Base-by-base conservation (phyloP, 1,284 basidiomycete genomes). In the Apiotrichum porosum region DNA sequence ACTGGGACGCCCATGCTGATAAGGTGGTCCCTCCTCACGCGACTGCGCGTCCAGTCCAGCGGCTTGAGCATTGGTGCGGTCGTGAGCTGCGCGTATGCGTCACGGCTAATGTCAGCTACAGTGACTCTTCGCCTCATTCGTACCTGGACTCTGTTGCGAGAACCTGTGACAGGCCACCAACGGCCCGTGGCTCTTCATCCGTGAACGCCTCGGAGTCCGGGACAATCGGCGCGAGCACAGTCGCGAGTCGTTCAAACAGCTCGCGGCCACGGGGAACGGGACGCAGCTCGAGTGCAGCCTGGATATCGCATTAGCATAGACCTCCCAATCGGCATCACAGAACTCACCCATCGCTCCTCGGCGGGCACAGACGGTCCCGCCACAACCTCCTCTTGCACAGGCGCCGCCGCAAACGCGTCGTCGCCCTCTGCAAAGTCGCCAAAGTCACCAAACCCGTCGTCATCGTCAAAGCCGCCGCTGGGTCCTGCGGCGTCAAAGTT, bases 1-100 rank as follows among this genome's bases (percentile, higher is more conserved):
- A 95, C 86, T 4, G 91, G 91, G 40, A 95, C 84, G 30, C 92
- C 91, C 32, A 95, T 81, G 13, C 87, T 76, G 54, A 93, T 90
- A 35, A 95, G 78, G 61, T 94, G 88, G 63, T 91, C 87, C 41
- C 89, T 77, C 47, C 91, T 81, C 61, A 88, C 88, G 37, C 86
- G 81, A 42, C 89, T 92, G 35, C 89, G 82, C 47, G 83, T 89
- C 91, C 91, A 95, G 63, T 88, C 92, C 39, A 90, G 83, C 14
- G 88, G 85, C 67, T 85, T 71, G 42, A 83, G 80, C 9, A 71
- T 61, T 1, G 75, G 69, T 2, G 71, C 58, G 6, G 67, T 67
- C 1, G 66, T 70, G 75, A 56, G 83, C 52, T 80, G 78, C 45
- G 83, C 81, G 72, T 88, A 88, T 42, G 88, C 71, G 54, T 83